Conservation (phyloP, 2,329 filamentous ascomycete species). For the Microsporum canis region DNA sequence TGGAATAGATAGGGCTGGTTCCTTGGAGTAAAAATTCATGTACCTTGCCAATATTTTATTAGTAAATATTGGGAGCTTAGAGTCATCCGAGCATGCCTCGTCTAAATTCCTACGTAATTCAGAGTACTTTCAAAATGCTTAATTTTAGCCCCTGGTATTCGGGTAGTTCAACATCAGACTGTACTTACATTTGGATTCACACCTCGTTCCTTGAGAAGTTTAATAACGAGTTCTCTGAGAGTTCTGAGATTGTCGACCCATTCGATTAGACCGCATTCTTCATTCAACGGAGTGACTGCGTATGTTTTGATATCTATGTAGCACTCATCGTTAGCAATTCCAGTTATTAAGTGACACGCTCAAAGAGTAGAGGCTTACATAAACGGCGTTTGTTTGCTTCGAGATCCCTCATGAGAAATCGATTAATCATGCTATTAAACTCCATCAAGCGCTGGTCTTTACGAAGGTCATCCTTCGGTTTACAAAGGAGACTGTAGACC, state of each 20-base stretch:
- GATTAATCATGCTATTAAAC: constrained; percentile 97
- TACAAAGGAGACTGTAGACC: constrained; percentile 81
- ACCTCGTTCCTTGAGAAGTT: constrained; percentile 63
- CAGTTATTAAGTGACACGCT: background rate
- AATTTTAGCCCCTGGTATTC: constrained; percentile 1
- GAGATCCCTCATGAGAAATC: constrained; percentile 79
- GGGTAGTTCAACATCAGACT: background rate
- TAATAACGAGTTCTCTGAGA: constrained; percentile 77
- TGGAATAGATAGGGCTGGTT: background rate
- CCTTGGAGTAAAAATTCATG: constrained; percentile 6
- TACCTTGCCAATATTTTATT: constrained; percentile 45
- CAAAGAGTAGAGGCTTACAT: constrained; percentile 33
- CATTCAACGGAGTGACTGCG: constrained; percentile 88
- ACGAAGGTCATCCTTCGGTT: constrained; percentile 93
- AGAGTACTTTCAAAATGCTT: constrained; percentile 46
- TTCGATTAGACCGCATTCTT: constrained; percentile 95
- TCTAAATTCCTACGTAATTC: constrained; percentile 50
- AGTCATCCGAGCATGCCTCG: constrained; percentile 53
- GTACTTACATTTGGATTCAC: constrained; percentile 42
- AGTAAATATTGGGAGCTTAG: constrained; percentile 60
- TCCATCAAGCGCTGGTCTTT: constrained; percentile 99
- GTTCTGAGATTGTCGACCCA: constrained; percentile 97
- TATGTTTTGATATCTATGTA: constrained; percentile 74
- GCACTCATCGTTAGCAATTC: constrained; percentile 8
- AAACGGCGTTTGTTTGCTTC: constrained; percentile 82